Conservation (phyloP, 2,329 filamentous ascomycete genomes). For the Phyllosticta paracitricarpa region DNA sequence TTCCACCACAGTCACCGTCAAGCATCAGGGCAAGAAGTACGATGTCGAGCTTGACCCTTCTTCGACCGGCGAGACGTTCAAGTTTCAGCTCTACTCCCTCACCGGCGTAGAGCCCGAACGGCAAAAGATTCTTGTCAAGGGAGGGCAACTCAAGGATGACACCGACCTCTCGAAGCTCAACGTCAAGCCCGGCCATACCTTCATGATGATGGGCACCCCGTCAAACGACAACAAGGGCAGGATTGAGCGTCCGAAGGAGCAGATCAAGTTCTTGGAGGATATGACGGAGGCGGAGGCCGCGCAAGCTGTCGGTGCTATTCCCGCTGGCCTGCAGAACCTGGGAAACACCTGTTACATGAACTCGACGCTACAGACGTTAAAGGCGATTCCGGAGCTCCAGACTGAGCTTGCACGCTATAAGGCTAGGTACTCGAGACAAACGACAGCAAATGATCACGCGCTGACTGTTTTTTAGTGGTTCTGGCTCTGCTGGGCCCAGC, state of each 20-base stretch:
- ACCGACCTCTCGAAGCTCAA: conserved; percentile 73
- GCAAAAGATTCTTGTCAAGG: conserved; percentile 92
- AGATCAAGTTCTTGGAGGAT: conserved; percentile 84
- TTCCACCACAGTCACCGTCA: conserved; percentile 62
- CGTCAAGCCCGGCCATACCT: conserved; percentile 73
- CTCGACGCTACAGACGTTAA: conserved; percentile 86
- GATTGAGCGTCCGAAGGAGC: conserved; percentile 63
- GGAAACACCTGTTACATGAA: conserved; percentile 99
- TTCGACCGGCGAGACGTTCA: conserved; percentile 84
- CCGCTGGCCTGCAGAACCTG: conserved; percentile 80
- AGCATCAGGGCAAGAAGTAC: conserved; percentile 92
- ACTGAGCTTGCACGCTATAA: conserved; percentile 60
- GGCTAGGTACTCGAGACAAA: conserved; percentile 21
- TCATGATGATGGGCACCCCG: conserved; percentile 96
- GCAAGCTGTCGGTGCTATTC: conserved; percentile 70
- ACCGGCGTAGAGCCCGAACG: conserved; percentile 93
- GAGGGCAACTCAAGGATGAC: conserved; percentile 91
- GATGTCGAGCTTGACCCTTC: conserved; percentile 82
- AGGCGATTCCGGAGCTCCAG: conserved; percentile 83
- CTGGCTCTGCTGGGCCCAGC: conserved; percentile 23
- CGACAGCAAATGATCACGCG: neutral
- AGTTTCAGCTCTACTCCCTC: conserved; percentile 88
- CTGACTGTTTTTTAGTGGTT: conserved; percentile 4
- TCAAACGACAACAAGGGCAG: conserved; percentile 52
- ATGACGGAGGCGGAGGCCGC: conserved; percentile 94